These are phyloP conservation scores for Boletellus deceptivus DNA, from an alignment of 1,284 basidiomycete genomes.

Conservation along the genomic window DNA sequence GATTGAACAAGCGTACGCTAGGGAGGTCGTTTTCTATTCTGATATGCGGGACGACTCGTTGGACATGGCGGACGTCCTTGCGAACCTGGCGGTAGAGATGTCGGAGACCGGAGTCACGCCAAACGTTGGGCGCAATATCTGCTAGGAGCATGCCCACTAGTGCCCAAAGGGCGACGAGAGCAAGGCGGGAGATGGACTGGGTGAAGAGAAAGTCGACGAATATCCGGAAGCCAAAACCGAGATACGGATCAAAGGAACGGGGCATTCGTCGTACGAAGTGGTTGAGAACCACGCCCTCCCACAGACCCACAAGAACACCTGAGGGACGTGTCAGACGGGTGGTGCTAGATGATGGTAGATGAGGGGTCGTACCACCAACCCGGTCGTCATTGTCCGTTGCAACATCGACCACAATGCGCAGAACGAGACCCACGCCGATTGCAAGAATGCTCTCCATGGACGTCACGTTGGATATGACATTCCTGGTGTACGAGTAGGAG, in stretches of 20 bases:
- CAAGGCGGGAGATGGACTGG: slow-evolving; percentile 52
- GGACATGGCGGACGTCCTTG: slow-evolving; percentile 39
- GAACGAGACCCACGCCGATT: slow-evolving; percentile 49
- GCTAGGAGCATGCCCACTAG: slow-evolving; percentile 65
- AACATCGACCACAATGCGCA: slow-evolving; percentile 48
- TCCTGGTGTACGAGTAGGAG: slow-evolving; percentile 33
- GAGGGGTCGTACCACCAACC: slow-evolving; percentile 32
- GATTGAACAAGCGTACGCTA: slow-evolving; percentile 27
- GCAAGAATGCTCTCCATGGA: slow-evolving; percentile 56
- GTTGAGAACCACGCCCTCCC: slow-evolving; percentile 71
- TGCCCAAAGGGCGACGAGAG: slow-evolving; percentile 65
- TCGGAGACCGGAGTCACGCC: slow-evolving; percentile 56
- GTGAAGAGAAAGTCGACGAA: slow-evolving; percentile 67
- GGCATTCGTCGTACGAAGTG: slow-evolving; percentile 68
- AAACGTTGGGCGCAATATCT: slow-evolving; percentile 61
- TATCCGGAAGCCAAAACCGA: slow-evolving; percentile 60
- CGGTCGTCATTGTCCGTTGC: slow-evolving; percentile 48
- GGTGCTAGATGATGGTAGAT: background rate
- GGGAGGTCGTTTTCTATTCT: slow-evolving; percentile 33
- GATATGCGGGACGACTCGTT: slow-evolving; percentile 31
- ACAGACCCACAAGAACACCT: slow-evolving; percentile 64
- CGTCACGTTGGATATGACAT: slow-evolving; percentile 34
- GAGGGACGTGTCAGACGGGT: slow-evolving; percentile 8
- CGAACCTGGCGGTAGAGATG: slow-evolving; percentile 53
- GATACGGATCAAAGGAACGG: slow-evolving; percentile 53